phyloP scores from a whole-genome alignment of 495 filamentous ascomycete species.

The Letharia lupina region DNA sequence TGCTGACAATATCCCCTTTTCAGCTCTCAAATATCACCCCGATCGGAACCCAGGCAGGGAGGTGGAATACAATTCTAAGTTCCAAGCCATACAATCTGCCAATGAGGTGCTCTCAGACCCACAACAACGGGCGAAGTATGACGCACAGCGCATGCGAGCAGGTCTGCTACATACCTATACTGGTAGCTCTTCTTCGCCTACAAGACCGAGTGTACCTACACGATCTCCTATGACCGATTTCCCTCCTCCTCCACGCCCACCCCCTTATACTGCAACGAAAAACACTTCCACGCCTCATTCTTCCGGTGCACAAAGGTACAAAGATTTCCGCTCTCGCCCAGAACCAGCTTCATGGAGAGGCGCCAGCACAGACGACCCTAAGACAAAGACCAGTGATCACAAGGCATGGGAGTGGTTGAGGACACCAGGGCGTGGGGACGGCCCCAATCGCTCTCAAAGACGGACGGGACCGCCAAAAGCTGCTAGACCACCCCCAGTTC shows the following conservation, averaged over 20 bases:
- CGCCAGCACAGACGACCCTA: conserved; percentile 35
- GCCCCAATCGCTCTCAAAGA: conserved; percentile 26
- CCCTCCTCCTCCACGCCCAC: conserved; percentile 28
- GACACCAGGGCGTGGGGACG: conserved; percentile 32
- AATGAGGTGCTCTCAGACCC: conserved; percentile 74
- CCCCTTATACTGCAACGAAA: conserved; percentile 30
- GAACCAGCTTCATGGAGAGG: conserved; percentile 30
- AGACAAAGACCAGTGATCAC: conserved; percentile 50
- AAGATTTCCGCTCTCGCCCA: conserved; percentile 23
- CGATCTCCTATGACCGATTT: conserved; percentile 24
- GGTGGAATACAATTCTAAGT: conserved; percentile 65
- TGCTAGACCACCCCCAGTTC: conserved; percentile 19
- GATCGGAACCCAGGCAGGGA: conserved; percentile 84
- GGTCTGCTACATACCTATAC: conserved; percentile 25
- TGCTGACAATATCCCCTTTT: conserved; percentile 13
- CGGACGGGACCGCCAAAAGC: conserved; percentile 20
- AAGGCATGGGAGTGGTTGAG: conserved; percentile 64
- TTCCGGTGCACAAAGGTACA: conserved; percentile 51
- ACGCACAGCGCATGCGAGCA: conserved; percentile 53
- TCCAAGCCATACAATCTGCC: conserved; percentile 76
- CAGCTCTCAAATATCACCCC: conserved; percentile 79
- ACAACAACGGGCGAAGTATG: conserved; percentile 60
- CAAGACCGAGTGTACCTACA: conserved; percentile 25
- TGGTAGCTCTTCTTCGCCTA: conserved; percentile 15
- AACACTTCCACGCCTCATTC: conserved; percentile 29